These are phyloP conservation scores for Xylaria castorea DNA, from an alignment of 495 filamentous ascomycete species.

Conservation along the genomic window DNA sequence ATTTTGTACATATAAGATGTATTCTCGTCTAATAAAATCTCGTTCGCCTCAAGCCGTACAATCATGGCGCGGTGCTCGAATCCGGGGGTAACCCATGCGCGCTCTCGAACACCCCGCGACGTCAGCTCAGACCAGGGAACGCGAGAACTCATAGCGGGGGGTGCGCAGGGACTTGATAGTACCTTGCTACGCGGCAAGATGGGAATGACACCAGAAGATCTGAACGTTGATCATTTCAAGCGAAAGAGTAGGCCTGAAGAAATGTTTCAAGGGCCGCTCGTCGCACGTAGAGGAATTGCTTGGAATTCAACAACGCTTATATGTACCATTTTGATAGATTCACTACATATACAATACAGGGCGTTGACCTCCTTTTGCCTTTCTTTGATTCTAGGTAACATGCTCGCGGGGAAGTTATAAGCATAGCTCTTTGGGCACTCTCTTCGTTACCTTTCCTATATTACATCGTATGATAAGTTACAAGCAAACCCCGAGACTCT, in stretches of 20 bases:
- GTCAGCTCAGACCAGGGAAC: background rate
- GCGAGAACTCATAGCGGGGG: background rate
- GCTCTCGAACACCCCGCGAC: background rate
- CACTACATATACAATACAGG: too few relatives aligned
- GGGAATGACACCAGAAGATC: background rate
- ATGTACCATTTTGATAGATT: too few relatives aligned
- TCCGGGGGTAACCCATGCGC: background rate
- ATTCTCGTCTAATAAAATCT: slow-evolving; percentile 33
- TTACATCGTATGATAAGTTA: too few relatives aligned
- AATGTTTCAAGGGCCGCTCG: too few relatives aligned
- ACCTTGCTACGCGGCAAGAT: background rate
- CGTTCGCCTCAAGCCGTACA: slow-evolving; percentile 6
- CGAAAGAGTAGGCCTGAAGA: background rate
- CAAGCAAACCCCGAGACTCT: too few relatives aligned
- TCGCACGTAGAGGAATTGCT: too few relatives aligned
- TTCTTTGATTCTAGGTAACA: too few relatives aligned
- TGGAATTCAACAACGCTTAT: too few relatives aligned
- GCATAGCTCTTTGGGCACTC: too few relatives aligned
- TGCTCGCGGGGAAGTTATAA: too few relatives aligned
- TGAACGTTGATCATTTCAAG: background rate
- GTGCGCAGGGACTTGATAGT: background rate
- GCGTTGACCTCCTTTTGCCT: too few relatives aligned
- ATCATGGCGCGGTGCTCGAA: background rate
- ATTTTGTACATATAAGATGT: slow-evolving; percentile 36
- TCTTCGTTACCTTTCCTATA: too few relatives aligned